Conservation (phyloP, 345 rosid species). For the Rubroshorea leprosula region DNA sequence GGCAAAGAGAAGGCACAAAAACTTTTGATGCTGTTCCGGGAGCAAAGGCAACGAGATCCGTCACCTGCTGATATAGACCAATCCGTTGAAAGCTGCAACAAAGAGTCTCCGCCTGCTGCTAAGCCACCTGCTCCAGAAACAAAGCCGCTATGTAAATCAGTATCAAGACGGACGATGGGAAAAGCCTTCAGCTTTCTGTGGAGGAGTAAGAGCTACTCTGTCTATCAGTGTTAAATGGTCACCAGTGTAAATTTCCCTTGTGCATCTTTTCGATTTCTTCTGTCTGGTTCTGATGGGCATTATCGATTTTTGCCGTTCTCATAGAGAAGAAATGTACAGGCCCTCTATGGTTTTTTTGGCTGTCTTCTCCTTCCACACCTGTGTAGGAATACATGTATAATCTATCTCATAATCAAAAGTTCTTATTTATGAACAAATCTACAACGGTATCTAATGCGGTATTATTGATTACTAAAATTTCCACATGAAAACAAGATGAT, state of each 20-base stretch:
- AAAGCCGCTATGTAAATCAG: conserved; percentile 56
- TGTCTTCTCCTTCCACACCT: neutral
- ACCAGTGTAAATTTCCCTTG: conserved; percentile 23
- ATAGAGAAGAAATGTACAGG: conserved; percentile 62
- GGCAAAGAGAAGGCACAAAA: conserved; percentile 90
- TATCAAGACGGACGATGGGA: conserved; percentile 62
- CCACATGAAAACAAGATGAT: too few relatives aligned
- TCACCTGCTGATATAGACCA: conserved; percentile 31
- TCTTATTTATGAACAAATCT: too few relatives aligned
- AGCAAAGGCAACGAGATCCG: conserved; percentile 82
- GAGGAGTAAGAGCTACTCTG: conserved; percentile 88
- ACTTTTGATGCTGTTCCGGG: conserved; percentile 82
- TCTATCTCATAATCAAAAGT: neutral
- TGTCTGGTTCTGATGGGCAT: conserved; percentile 22
- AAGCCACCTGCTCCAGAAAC: conserved; percentile 35
- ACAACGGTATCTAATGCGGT: too few relatives aligned
- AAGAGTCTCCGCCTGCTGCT: conserved; percentile 27
- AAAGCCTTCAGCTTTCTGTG: conserved; percentile 70
- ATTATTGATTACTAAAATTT: too few relatives aligned
- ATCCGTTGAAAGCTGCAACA: conserved; percentile 30
- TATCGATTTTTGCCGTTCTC: conserved; percentile 16
- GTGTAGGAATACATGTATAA: neutral
- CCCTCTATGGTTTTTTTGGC: conserved; percentile 3
- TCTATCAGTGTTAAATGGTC: conserved; percentile 35
- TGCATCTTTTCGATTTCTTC: conserved; percentile 28